Evolutionary conservation across 768 basidiomycete species (phyloP).

Genomic region (Mycena chlorophos): DNA sequence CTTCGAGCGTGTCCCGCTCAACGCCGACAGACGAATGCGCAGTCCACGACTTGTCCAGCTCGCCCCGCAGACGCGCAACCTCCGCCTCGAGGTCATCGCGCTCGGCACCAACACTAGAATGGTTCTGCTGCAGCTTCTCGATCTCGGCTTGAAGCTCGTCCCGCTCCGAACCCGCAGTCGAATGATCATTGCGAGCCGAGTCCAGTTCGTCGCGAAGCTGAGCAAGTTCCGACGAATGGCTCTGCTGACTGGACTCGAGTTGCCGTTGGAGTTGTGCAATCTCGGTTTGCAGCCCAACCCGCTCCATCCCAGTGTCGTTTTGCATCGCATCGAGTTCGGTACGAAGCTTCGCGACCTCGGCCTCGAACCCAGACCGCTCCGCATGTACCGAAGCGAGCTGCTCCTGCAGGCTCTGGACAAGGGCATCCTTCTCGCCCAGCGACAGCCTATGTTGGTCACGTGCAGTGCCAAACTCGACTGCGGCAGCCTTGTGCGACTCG

Average conservation of each 20-base stretch:
- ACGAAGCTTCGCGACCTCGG: constrained; percentile 52
- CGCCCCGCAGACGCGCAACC: constrained; percentile 54
- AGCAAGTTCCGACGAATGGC: too few species aligned
- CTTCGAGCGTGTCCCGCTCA: constrained; percentile 35
- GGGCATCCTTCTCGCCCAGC: constrained; percentile 49
- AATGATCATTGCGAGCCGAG: too few species aligned
- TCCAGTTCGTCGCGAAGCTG: too few species aligned
- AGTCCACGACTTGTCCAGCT: constrained; percentile 52
- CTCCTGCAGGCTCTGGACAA: constrained; percentile 49
- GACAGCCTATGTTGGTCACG: constrained; percentile 52
- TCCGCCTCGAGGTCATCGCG: constrained; percentile 47
- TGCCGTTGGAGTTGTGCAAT: constrained; percentile 48
- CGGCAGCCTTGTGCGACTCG: constrained; percentile 55
- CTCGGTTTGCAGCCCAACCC: constrained; percentile 43
- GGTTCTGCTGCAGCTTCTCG: constrained; percentile 36
- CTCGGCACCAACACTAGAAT: constrained; percentile 46
- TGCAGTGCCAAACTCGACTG: constrained; percentile 49
- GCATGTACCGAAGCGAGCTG: constrained; percentile 47
- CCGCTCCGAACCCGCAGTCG: too few species aligned
- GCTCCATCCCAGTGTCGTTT: constrained; percentile 48
- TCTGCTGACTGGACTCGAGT: background rate
- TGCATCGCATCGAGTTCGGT: constrained; percentile 60
- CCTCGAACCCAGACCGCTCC: constrained; percentile 46
- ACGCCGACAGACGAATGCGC: constrained; percentile 29
- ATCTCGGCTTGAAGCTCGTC: too few species aligned